Evolutionary conservation across 2,329 filamentous ascomycete genomes (phyloP).

Genomic region (Elsinoe ampelina): DNA sequence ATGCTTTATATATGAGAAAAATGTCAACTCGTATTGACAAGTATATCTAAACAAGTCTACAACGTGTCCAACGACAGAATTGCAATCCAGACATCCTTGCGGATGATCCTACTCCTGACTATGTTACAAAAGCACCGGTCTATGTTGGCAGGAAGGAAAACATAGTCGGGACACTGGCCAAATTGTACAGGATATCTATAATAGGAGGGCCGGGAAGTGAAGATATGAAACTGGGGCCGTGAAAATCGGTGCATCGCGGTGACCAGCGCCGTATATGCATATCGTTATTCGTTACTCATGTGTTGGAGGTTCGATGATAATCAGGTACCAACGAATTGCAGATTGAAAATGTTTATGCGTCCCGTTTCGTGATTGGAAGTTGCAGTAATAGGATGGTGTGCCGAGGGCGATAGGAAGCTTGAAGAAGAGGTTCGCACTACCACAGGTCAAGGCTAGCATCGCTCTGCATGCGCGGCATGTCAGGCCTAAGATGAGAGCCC

Average conservation of each 20-base stretch:
- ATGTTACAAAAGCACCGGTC: constrained; percentile 7
- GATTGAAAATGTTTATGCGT: no score
- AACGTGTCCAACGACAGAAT: constrained; percentile 5
- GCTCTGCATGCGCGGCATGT: neutral
- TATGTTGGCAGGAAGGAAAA: constrained; percentile 7
- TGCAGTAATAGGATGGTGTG: no score
- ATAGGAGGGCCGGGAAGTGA: neutral
- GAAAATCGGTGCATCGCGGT: neutral
- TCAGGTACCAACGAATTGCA: no score
- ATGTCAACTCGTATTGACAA: neutral
- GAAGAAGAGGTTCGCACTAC: neutral
- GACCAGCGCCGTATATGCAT: neutral
- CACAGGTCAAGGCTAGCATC: neutral
- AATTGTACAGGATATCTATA: constrained; percentile 11
- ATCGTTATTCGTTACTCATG: neutral
- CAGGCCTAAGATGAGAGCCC: neutral
- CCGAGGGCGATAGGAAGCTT: neutral
- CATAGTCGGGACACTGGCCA: neutral
- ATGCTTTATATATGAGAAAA: neutral
- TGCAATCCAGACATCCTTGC: neutral
- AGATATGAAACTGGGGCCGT: neutral
- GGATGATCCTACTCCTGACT: constrained; percentile 8
- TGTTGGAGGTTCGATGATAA: neutral
- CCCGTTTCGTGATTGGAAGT: no score
- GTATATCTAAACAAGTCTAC: neutral